These are phyloP conservation scores for Colletotrichum sojae DNA, from an alignment of 2,329 filamentous ascomycete genomes.

Conservation along the genomic window DNA sequence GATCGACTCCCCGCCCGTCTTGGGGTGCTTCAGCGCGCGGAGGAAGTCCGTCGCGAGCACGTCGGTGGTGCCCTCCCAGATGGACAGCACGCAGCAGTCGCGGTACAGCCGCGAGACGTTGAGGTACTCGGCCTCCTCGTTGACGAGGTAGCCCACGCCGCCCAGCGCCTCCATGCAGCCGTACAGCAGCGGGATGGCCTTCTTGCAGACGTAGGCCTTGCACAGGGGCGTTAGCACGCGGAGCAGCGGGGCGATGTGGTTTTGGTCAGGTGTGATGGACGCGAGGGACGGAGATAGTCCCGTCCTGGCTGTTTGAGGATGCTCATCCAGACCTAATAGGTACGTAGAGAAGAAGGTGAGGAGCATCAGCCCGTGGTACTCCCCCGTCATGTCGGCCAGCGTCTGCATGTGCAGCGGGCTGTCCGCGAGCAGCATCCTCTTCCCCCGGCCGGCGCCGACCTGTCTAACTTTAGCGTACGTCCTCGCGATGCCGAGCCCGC, in stretches of 20 bases:
- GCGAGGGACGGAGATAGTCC: neutral
- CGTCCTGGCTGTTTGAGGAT: conserved; percentile 41
- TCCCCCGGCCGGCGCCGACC: conserved; percentile 54
- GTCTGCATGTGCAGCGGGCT: conserved; percentile 71
- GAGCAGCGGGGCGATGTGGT: conserved; percentile 61
- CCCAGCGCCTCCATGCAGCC: conserved; percentile 76
- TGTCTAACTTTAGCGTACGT: conserved; percentile 71
- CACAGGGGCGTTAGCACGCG: conserved; percentile 71
- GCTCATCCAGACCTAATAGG: conserved; percentile 69
- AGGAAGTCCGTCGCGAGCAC: conserved; percentile 66
- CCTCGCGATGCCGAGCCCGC: conserved; percentile 70
- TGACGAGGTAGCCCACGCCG: conserved; percentile 77
- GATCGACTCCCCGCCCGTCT: conserved; percentile 52
- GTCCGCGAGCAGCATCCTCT: conserved; percentile 61
- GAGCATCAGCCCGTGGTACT: conserved; percentile 71
- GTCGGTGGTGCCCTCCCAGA: conserved; percentile 83
- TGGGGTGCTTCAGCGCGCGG: conserved; percentile 61
- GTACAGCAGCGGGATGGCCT: conserved; percentile 64
- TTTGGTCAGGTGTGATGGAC: conserved; percentile 50
- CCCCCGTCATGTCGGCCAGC: conserved; percentile 67
- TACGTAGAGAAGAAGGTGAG: conserved; percentile 68
- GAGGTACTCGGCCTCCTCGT: conserved; percentile 70
- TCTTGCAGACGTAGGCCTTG: conserved; percentile 71
- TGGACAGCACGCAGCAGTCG: conserved; percentile 74
- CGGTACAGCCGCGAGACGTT: conserved; percentile 78